These are phyloP conservation scores for Stenogyne calaminthoides DNA, from an alignment of 305 asterid species.

Conservation along the genomic window DNA sequence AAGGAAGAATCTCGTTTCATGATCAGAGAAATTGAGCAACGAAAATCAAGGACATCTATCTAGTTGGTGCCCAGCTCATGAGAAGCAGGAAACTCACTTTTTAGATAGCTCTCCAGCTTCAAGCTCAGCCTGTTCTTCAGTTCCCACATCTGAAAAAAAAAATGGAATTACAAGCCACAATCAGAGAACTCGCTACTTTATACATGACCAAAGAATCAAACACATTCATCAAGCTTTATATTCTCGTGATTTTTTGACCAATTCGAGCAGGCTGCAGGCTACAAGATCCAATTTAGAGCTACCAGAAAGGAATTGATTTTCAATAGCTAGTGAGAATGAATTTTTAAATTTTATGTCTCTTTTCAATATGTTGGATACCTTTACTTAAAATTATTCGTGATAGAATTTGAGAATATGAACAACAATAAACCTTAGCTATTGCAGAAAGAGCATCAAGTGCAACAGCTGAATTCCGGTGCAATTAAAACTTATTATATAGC, in stretches of 20 bases:
- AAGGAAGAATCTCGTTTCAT: not conserved
- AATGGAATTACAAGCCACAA: constrained; percentile 13
- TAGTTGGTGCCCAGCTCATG: not conserved
- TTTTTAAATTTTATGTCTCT: not conserved
- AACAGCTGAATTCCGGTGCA: not conserved
- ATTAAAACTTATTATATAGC: not conserved
- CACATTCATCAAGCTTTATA: not conserved
- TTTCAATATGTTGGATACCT: not conserved
- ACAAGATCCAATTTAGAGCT: constrained; percentile 16
- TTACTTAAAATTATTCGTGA: not conserved
- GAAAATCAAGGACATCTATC: not conserved
- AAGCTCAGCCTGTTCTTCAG: constrained; percentile 50
- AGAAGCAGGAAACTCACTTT: constrained; percentile 42
- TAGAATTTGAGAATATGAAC: not conserved
- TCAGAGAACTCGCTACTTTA: not conserved
- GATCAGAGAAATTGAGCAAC: not conserved
- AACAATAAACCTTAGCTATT: not conserved
- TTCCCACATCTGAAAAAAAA: constrained; percentile 45
- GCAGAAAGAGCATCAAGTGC: not conserved
- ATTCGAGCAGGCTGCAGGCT: not conserved
- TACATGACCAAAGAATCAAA: constrained; percentile 7
- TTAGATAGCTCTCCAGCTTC: constrained; percentile 65
- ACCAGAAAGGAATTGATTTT: not conserved
- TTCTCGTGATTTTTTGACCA: not conserved
- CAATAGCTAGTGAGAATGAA: not conserved